Evolutionary conservation across 768 basidiomycete species (phyloP).

Genomic region (Podaxis carcinomalis): DNA sequence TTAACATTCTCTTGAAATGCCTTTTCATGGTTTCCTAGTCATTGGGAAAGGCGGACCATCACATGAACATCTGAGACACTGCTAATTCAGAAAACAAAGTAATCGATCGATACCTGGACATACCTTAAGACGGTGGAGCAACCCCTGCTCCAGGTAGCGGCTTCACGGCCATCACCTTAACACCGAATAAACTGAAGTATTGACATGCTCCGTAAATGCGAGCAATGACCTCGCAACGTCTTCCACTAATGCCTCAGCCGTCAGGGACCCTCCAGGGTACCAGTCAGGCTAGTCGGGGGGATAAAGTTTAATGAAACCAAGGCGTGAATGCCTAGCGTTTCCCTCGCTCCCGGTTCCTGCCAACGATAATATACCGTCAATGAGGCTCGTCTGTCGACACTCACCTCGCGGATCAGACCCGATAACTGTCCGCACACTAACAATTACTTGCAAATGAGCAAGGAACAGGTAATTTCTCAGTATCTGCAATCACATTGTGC

Average conservation of each 20-base stretch:
- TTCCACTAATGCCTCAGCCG: not conserved
- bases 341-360: not conserved
- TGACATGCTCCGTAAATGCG: not conserved
- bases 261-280: not conserved
- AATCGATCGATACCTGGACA: not conserved
- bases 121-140: not conserved
- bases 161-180: not conserved
- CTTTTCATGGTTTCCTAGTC: not conserved
- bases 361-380: not conserved
- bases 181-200: not conserved
- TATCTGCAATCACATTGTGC: constrained; percentile 9
- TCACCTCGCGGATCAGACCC: constrained; percentile 4
- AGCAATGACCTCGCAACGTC: not conserved
- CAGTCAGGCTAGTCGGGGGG: not conserved
- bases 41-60: not conserved
- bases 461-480: constrained; percentile 1
- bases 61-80: not conserved
- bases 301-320: constrained; percentile 4
- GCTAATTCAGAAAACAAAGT: not conserved
- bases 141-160: not conserved
- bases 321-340: not conserved
- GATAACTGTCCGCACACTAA: not conserved
- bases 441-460: not conserved
- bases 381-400: not conserved
- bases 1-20: not conserved